Base-by-base conservation (phyloP, 768 basidiomycete species). In the Auricularia auricula-judae region DNA sequence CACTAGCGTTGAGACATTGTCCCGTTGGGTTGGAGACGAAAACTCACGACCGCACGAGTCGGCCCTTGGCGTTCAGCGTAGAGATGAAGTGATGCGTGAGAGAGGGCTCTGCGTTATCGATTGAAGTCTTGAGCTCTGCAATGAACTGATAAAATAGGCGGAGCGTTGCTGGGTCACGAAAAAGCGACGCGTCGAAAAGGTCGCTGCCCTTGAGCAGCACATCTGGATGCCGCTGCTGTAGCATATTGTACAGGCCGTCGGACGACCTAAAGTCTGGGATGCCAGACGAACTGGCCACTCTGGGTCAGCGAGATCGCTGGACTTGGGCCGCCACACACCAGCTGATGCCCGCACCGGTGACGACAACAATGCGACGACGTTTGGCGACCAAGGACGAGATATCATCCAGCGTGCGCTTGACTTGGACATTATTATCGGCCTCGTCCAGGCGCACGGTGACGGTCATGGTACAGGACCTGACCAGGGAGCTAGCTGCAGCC, bases 351-450 rank as follows among this genome's bases (percentile, higher is more conserved):
- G 96, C 96, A 29, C 96, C 96, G 39, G 92, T 92, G 67, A 98
- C 87, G 8, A 96, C 85, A n/a, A 99, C 82, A 66, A 95, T 87
- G 75, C 84, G 87, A 77, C 88, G 93, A 75, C 86, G 84, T 74
- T 89, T 94, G 21, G 87, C 88, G 47, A 51, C 21, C 18, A 51
- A 18, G 16, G 47, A 18, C 8, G 47, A 10, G 47, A 51, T 51
- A 18, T 51, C 47, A 5, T 51, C 47, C 18, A 51, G 47, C 47
- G 47, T 51, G 47, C 47, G 47, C 47, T 51, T 51, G 47, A 21
- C 21, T 16, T 21, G 47, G 10, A 18, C 10, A 18, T 51, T 18
- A 21, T 21, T 51, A 21, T 51, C 47, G 47, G 18, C 47, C 2
- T 51, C 47, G 47, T 21, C 47, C 8, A 51, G 47, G 47, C 47